phyloP scores from a whole-genome alignment of 176 grass and related monocot genomes.

The Otatea glauca region DNA sequence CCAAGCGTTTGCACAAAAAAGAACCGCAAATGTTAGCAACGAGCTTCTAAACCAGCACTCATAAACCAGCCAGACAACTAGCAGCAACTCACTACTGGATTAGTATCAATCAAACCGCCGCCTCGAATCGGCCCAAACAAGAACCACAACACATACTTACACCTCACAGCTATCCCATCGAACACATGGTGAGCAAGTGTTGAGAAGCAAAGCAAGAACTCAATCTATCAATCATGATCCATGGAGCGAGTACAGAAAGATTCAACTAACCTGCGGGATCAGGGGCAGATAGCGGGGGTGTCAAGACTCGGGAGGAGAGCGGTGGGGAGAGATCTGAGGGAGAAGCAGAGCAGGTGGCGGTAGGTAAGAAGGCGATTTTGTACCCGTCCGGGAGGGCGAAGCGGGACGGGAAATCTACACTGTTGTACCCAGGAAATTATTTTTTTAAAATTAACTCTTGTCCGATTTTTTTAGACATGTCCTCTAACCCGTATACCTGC shows the following conservation, averaged over 20 bases:
- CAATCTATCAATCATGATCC: no score
- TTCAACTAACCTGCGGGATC: neutral
- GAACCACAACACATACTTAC: neutral
- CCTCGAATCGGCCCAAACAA: neutral
- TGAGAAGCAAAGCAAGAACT: neutral
- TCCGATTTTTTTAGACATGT: no score
- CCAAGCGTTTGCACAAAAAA: neutral
- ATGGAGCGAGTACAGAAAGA: neutral
- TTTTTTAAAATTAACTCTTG: no score
- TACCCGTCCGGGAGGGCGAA: neutral
- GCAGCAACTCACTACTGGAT: neutral
- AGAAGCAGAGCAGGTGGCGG: neutral
- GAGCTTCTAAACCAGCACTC: neutral
- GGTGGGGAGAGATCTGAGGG: neutral
- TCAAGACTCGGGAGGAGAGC: neutral
- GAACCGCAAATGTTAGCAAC: neutral
- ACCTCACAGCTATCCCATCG: constrained; percentile 31
- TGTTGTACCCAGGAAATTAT: no score
- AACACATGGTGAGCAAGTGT: constrained; percentile 27
- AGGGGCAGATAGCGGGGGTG: no score
- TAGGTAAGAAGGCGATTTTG: no score
- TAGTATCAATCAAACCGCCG: neutral
- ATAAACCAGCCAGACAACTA: neutral
- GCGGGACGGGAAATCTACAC: no score
- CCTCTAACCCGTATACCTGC: no score